phyloP scores from a whole-genome alignment of 257 asterid species.

The Parsonsia alboflavescens region DNA sequence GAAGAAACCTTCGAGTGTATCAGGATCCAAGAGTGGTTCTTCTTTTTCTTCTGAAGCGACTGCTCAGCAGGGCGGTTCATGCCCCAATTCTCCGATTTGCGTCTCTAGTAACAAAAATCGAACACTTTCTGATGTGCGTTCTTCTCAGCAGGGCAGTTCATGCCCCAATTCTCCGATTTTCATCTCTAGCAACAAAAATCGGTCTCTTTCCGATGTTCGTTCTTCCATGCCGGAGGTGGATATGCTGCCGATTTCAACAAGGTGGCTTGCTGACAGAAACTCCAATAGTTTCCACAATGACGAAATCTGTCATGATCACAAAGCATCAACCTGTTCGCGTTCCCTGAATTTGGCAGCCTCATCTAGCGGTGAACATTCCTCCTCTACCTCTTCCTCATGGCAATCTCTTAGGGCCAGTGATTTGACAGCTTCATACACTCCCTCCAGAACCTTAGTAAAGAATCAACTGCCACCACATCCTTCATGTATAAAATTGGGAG shows the following conservation, averaged over 20 bases:
- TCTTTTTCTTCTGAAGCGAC: conserved; percentile 12
- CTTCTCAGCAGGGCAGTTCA: conserved; percentile 38
- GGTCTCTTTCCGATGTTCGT: conserved; percentile 29
- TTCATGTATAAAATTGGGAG: conserved; percentile 36
- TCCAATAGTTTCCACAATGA: conserved; percentile 15
- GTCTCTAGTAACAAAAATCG: conserved; percentile 26
- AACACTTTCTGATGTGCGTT: conserved; percentile 28
- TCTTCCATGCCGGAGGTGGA: conserved; percentile 57
- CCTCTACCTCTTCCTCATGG: conserved; percentile 18
- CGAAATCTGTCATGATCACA: conserved; percentile 28
- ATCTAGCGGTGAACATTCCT: conserved; percentile 1
- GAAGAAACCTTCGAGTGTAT: conserved; percentile 36
- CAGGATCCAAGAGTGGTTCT: conserved; percentile 29
- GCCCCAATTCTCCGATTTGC: conserved; percentile 55
- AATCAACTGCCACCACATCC: conserved; percentile 62
- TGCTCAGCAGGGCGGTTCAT: conserved; percentile 33
- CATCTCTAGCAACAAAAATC: conserved; percentile 25
- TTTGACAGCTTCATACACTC: conserved; percentile 13
- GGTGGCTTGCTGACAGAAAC: conserved; percentile 38
- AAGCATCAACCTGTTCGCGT: conserved; percentile 34
- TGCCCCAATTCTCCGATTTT: conserved; percentile 59
- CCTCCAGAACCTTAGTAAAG: conserved; percentile 29
- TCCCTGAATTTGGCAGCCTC: conserved; percentile 43
- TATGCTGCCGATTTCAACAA: conserved; percentile 4
- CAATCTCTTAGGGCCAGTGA: conserved; percentile 18